Percentiles rank a stretch among this genome's conserved stretches.
phyloP scores from a whole-genome alignment of 208 protist genomes.

The Wallacemonas collosoma region DNA sequence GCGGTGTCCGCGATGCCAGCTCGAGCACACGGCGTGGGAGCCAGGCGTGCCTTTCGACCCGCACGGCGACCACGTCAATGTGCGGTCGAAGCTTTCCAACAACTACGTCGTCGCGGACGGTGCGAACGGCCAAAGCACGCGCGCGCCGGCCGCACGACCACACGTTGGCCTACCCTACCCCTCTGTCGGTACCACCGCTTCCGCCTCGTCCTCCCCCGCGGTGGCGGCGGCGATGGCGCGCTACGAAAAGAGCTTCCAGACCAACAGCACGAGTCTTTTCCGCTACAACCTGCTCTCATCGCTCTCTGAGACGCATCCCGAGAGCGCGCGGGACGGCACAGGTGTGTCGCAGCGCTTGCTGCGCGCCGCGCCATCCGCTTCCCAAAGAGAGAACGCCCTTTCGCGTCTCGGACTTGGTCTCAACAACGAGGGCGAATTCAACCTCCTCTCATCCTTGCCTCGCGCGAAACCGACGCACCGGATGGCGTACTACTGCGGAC shows the following conservation, averaged over 20 bases:
- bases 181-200: not conserved
- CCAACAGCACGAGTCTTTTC: conserved; percentile 8
- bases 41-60: conserved; percentile 66
- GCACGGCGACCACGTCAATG: conserved; percentile 74
- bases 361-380: not conserved
- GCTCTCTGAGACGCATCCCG: not conserved
- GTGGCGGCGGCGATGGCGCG: conserved; percentile 6
- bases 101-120: conserved; percentile 36
- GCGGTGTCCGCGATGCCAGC: conserved; percentile 71
- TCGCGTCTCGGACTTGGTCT: conserved; percentile 7
- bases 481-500: conserved; percentile 72
- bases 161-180: not conserved
- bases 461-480: conserved; percentile 7
- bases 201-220: not conserved
- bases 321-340: not conserved
- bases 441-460: not conserved
- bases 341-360: not conserved
- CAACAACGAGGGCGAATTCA: conserved; percentile 15
- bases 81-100: conserved; percentile 77
- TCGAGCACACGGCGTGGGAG: conserved; percentile 77
- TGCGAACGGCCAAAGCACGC: conserved; percentile 3
- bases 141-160: not conserved
- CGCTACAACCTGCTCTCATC: conserved; percentile 14
- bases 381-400: conserved; percentile 1
- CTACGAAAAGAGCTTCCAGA: conserved; percentile 14